Evolutionary conservation across 2,329 filamentous ascomycete species (phyloP).

Genomic region (Stemphylium vesicarium): DNA sequence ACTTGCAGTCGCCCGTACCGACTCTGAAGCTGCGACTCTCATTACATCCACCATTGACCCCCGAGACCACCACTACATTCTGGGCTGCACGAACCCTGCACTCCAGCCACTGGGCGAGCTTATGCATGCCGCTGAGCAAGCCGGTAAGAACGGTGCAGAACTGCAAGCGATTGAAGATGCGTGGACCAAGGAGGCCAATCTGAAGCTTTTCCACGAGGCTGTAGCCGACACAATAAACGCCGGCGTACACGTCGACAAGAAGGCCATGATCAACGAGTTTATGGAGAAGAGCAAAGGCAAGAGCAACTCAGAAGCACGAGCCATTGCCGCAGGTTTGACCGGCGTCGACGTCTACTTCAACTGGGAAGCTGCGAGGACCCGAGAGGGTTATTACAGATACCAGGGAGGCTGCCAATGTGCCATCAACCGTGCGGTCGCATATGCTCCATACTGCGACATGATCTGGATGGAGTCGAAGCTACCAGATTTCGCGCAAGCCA

Average conservation of each 20-base stretch:
- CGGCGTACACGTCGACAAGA: slow-evolving; percentile 71
- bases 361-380: slow-evolving; percentile 91
- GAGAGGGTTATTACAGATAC: slow-evolving; percentile 94
- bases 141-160: slow-evolving; percentile 78
- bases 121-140: slow-evolving; percentile 83
- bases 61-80: slow-evolving; percentile 92
- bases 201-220: slow-evolving; percentile 90
- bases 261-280: slow-evolving; percentile 71
- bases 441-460: slow-evolving; percentile 90
- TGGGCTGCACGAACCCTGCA: slow-evolving; percentile 84
- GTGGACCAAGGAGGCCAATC: slow-evolving; percentile 78
- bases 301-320: slow-evolving; percentile 81
- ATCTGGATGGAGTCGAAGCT: slow-evolving; percentile 99
- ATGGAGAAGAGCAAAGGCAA: slow-evolving; percentile 74
- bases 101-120: slow-evolving; percentile 87
- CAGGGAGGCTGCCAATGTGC: slow-evolving; percentile 90
- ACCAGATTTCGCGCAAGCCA: slow-evolving; percentile 87
- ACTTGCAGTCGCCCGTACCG: slow-evolving; percentile 88
- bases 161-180: slow-evolving; percentile 92
- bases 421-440: slow-evolving; percentile 87
- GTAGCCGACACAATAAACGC: slow-evolving; percentile 82
- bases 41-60: slow-evolving; percentile 97
- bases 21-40: slow-evolving; percentile 96
- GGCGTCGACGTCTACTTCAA: slow-evolving; percentile 88
- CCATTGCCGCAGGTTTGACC: slow-evolving; percentile 76